Evolutionary conservation across 2,329 filamentous ascomycete species (phyloP).

Genomic region (Aspergillus japonicus): DNA sequence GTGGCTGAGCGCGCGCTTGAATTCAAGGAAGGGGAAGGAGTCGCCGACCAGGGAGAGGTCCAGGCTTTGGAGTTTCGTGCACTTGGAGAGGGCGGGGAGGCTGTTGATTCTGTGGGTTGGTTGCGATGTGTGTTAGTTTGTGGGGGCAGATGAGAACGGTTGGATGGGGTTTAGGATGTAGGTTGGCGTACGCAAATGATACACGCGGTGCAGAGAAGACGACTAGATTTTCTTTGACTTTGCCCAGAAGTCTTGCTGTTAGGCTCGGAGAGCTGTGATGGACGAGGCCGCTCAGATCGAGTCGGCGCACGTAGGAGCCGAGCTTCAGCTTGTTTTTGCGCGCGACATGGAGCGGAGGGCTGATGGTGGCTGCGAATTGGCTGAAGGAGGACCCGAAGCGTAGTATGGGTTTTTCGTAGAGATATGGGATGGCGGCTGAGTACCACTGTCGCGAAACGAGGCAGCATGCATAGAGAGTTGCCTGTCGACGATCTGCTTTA

Average conservation of each 20-base stretch:
- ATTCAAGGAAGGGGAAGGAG: slow-evolving; percentile 47
- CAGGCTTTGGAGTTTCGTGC: slow-evolving; percentile 48
- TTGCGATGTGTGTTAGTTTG: neutral
- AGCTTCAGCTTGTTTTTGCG: slow-evolving; percentile 47
- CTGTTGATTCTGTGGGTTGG: slow-evolving; percentile 47
- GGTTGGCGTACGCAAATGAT: slow-evolving; percentile 51
- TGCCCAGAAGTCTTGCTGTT: slow-evolving; percentile 57
- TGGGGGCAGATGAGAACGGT: neutral
- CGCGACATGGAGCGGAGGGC: slow-evolving; percentile 45
- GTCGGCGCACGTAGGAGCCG: slow-evolving; percentile 52
- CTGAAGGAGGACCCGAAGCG: slow-evolving; percentile 52
- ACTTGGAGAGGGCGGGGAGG: slow-evolving; percentile 58
- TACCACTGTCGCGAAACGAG: slow-evolving; percentile 59
- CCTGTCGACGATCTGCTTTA: slow-evolving; percentile 40
- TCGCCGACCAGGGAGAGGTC: slow-evolving; percentile 56
- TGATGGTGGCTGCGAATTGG: slow-evolving; percentile 55
- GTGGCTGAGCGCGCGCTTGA: slow-evolving; percentile 52
- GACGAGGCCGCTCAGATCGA: slow-evolving; percentile 57
- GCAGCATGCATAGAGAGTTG: slow-evolving; percentile 52
- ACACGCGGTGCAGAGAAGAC: slow-evolving; percentile 59
- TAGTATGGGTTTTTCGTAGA: slow-evolving; percentile 56
- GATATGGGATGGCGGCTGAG: slow-evolving; percentile 47
- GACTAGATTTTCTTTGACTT: slow-evolving; percentile 53
- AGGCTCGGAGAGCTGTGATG: slow-evolving; percentile 59
- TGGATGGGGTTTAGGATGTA: neutral